Percentiles rank a stretch among this genome's conserved stretches.
Conservation (phyloP, 2,329 filamentous ascomycete genomes). For the Rhinocladiella similis region DNA sequence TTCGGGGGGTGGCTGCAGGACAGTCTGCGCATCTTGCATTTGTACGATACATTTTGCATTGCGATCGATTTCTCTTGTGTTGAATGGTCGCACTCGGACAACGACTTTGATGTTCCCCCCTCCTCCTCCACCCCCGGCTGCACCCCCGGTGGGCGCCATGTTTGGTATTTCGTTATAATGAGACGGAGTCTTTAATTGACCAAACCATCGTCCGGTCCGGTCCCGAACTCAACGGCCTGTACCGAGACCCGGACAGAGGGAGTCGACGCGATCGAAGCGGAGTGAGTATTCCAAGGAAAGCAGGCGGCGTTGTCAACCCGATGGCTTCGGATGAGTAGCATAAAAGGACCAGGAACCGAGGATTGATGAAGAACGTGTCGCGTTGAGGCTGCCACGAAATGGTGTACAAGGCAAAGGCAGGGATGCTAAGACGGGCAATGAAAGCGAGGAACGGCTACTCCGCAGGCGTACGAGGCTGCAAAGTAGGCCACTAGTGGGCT, state of each 20-base stretch:
- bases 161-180: constrained; percentile 17
- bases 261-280: neutral
- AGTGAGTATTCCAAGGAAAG: neutral
- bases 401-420: neutral
- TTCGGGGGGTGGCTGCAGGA: constrained; percentile 73
- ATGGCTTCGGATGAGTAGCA: neutral
- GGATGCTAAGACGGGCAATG: neutral
- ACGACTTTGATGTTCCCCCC: constrained; percentile 99
- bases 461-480: neutral
- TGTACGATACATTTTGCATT: constrained; percentile 94
- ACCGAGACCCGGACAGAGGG: neutral
- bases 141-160: constrained; percentile 60
- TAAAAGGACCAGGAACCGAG: neutral
- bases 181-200: neutral
- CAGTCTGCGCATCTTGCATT: constrained; percentile 91
- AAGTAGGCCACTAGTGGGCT: too few relatives aligned
- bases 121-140: constrained; percentile 43
- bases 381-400: constrained; percentile 9
- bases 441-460: neutral
- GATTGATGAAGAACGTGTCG: constrained; percentile 11
- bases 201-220: constrained; percentile 14
- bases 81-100: constrained; percentile 94
- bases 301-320: neutral
- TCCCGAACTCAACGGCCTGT: neutral
- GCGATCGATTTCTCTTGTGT: constrained; percentile 89